These are phyloP conservation scores for Lichtheimia ornata DNA, from an alignment of 371 early-diverging fungal species.

Conservation along the genomic window DNA sequence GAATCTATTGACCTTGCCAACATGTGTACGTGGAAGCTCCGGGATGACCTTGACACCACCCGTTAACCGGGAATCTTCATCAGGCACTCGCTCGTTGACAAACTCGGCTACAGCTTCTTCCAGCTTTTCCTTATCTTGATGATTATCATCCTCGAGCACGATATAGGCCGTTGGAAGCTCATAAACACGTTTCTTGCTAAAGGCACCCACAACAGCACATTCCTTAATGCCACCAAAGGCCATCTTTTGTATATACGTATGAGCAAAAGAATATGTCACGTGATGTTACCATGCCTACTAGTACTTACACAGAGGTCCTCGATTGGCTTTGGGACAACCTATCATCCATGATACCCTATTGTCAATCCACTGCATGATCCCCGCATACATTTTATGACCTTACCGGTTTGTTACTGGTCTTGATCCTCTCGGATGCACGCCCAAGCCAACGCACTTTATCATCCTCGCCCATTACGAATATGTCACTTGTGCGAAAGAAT, in stretches of 20 bases:
- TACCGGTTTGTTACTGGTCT: not conserved
- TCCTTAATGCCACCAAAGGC: not conserved
- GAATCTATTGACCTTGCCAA: not conserved
- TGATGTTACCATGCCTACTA: not conserved
- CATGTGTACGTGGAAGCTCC: not conserved
- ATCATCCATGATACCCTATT: no score
- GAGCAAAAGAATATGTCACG: not conserved
- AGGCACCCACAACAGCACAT: not conserved
- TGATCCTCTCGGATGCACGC: not conserved
- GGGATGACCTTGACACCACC: not conserved
- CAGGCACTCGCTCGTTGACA: slow-evolving; percentile 2
- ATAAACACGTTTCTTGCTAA: not conserved
- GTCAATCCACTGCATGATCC: not conserved
- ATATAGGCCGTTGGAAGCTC: not conserved
- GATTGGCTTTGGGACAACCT: not conserved
- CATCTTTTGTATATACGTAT: not conserved
- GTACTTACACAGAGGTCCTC: not conserved
- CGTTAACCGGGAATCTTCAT: not conserved
- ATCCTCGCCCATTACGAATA: not conserved
- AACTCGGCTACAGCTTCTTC: not conserved
- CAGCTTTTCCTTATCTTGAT: not conserved
- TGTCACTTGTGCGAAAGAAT: slow-evolving; percentile 1
- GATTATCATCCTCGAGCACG: not conserved
- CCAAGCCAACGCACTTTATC: not conserved
- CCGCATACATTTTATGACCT: not conserved